phyloP scores from a whole-genome alignment of 1,284 basidiomycete species.

The Grifola frondosa region DNA sequence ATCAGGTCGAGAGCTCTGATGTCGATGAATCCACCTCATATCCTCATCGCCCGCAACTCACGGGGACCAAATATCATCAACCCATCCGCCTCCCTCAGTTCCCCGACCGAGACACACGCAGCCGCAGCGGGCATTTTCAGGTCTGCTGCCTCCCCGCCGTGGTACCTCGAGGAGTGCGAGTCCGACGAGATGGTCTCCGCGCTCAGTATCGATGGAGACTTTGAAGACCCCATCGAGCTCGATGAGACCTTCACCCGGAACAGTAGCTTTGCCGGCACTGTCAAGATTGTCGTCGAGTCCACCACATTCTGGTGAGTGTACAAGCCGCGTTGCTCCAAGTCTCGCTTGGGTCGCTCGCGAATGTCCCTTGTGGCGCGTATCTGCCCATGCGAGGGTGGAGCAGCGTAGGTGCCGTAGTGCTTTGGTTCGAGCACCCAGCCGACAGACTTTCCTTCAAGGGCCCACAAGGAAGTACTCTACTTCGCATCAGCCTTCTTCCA shows the following conservation, averaged over 20 bases:
- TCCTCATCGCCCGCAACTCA: slow-evolving; percentile 81
- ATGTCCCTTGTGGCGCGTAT: too few relatives aligned
- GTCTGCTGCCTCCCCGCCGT: slow-evolving; percentile 73
- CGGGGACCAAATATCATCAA: slow-evolving; percentile 58
- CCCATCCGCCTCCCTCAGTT: slow-evolving; percentile 74
- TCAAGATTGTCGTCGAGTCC: slow-evolving; percentile 81
- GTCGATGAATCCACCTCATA: slow-evolving; percentile 74
- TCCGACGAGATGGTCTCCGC: slow-evolving; percentile 67
- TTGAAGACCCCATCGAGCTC: slow-evolving; percentile 67
- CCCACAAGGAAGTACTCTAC: slow-evolving; percentile 81
- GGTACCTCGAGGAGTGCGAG: slow-evolving; percentile 70
- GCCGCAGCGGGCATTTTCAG: slow-evolving; percentile 80
- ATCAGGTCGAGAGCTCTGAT: background rate
- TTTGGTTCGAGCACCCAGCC: too few relatives aligned
- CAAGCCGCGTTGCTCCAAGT: too few relatives aligned
- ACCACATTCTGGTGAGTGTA: slow-evolving; percentile 78
- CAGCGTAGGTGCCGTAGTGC: too few relatives aligned
- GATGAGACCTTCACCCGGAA: slow-evolving; percentile 70
- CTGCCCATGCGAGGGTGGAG: too few relatives aligned
- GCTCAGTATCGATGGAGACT: slow-evolving; percentile 60
- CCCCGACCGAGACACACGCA: slow-evolving; percentile 81
- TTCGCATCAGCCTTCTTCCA: slow-evolving; percentile 87
- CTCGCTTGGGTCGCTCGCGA: too few relatives aligned
- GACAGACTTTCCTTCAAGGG: too few relatives aligned
- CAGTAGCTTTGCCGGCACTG: slow-evolving; percentile 69